Base-by-base conservation (phyloP, 164 flowering plant species). In the Aristolochia californica region DNA sequence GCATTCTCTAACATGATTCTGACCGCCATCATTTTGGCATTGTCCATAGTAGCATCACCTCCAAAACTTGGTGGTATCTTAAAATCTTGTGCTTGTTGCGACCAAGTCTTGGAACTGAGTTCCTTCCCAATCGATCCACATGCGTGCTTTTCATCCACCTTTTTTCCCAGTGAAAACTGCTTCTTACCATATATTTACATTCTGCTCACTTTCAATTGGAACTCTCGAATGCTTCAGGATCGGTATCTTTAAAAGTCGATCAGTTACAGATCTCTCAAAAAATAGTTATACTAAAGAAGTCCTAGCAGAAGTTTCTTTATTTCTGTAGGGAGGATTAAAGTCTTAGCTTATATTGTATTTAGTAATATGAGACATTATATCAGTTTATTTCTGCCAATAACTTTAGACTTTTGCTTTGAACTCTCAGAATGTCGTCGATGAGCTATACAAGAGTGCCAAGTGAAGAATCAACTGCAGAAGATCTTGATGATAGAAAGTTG, bases 361-460 rank as follows among this genome's bases (percentile, higher is more conserved):
- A 17, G 44, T 48, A 18, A 13, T 20, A 18, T 13, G 16, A 27
- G 2, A 17, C 20, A 10, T n/a, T 53, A 43, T 14, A 11, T 61
- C 7, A 18, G 23, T 14, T 15, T 23, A 24, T 45, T 28, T 15
- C n/a, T 53, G 2, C 17, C 21, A 47, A 18, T 30, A 17, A 9
- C 34, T 62, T n/a, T 8, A 56, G 47, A 17, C 16, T 44, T 21
- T 13, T 11, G n/a, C n/a, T 15, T 63, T 62, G 5, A 53, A n/a
- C 53, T 56, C n/a, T 16, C 85, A 90, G 97, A 60, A 45, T 34
- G 66, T 69, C 53, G 82, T 87, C 34, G 88, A 83, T 66, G 57
- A 64, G 55, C 75, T 90, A 85, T 90, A 90, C 85, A 83, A 81
- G 70, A 66, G 68, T 48, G 68, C 67, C 5, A 78, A 68, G 54